Evolutionary conservation across 108 stramenopile species (phyloP).

Genomic region (Stephanodiscus minutulus): DNA sequence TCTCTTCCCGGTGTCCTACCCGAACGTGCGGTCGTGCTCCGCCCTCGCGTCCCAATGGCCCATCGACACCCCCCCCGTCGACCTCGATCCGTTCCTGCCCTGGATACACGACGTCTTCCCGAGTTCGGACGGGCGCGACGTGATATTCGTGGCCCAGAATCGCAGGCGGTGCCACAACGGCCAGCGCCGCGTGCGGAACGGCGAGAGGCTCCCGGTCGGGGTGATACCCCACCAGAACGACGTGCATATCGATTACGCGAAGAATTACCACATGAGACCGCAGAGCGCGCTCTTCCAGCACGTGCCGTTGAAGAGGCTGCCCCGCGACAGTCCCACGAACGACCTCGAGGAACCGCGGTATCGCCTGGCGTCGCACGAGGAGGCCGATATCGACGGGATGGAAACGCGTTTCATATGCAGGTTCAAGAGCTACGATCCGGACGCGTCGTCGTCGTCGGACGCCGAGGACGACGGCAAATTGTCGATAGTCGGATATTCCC

Average conservation of each 20-base stretch:
- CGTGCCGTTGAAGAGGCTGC: conserved; percentile 71
- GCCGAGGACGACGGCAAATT: no score
- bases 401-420: conserved; percentile 87
- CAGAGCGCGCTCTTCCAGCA: conserved; percentile 85
- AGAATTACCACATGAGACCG: conserved; percentile 65
- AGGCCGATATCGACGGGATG: conserved; percentile 82
- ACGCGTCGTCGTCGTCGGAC: conserved; percentile 4
- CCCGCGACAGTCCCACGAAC: not conserved
- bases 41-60: conserved; percentile 69
- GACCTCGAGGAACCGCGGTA: conserved; percentile 47
- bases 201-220: conserved; percentile 30
- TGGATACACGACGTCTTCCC: conserved; percentile 95
- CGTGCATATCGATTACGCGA: conserved; percentile 40
- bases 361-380: conserved; percentile 75
- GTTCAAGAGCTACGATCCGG: conserved; percentile 62
- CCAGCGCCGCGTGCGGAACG: conserved; percentile 7
- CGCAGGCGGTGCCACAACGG: conserved; percentile 70
- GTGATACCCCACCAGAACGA: conserved; percentile 27
- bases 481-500: conserved; percentile 67
- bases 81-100: conserved; percentile 85
- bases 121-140: conserved; percentile 69
- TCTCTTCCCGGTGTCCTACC: conserved; percentile 29
- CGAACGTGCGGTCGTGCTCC: conserved; percentile 34
- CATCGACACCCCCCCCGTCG: conserved; percentile 63
- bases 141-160: conserved; percentile 90